phyloP scores from a whole-genome alignment of 176 grass and related monocot genomes.

The Hordeum vulgare region DNA sequence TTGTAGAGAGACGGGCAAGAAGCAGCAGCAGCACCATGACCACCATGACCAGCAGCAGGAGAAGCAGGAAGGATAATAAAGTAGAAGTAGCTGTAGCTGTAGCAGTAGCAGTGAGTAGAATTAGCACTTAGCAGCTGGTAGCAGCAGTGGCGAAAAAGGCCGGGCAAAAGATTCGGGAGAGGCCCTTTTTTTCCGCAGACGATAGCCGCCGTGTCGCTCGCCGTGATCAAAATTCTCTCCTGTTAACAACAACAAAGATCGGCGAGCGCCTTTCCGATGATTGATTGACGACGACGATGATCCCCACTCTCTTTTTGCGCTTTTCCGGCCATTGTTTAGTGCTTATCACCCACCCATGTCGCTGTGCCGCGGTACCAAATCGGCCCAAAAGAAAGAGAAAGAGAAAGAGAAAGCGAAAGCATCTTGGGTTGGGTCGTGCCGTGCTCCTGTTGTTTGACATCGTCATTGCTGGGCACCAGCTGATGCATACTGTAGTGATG shows the following conservation, averaged over 20 bases:
- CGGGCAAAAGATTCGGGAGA: conserved; percentile 25
- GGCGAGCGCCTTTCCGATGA: conserved; percentile 29
- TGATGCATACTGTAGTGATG: neutral
- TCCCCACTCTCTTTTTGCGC: neutral
- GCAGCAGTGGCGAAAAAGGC: neutral
- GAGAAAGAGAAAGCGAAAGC: too few species aligned
- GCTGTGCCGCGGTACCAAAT: neutral
- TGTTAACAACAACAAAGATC: conserved; percentile 36
- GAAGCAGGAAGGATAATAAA: neutral
- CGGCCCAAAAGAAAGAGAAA: neutral
- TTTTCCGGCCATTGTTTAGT: neutral
- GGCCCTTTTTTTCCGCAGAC: conserved; percentile 22
- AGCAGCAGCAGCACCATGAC: neutral
- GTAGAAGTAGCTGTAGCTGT: neutral
- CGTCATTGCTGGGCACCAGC: neutral
- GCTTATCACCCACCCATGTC: neutral
- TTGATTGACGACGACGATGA: neutral
- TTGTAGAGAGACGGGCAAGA: conserved; percentile 45
- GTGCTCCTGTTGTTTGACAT: neutral
- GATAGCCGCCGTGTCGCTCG: conserved; percentile 16
- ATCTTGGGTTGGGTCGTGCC: too few species aligned
- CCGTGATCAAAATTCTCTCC: conserved; percentile 3
- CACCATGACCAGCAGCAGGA: neutral
- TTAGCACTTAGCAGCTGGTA: neutral
- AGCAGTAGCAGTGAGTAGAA: neutral